Evolutionary conservation across 1,139 yeast genomes (phyloP).

Genomic region (Saccharomyces pastorianus): DNA sequence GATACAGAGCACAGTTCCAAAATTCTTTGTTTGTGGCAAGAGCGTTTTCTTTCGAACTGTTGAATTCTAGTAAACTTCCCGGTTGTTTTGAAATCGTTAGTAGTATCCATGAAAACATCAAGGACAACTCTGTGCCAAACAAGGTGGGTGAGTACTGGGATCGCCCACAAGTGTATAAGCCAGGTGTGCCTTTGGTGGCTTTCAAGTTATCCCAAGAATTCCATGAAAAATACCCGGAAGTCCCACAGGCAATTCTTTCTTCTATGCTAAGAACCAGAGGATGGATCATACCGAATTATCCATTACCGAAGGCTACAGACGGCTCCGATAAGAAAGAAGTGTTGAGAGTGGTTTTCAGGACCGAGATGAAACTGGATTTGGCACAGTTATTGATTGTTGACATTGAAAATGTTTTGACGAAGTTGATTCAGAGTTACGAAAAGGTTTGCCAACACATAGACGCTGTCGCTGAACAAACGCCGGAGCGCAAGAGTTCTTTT

Average conservation of each 20-base stretch:
- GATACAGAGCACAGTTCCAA: slow-evolving; percentile 56
- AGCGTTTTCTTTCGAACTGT: slow-evolving; percentile 20
- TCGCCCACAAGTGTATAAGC: slow-evolving; percentile 38
- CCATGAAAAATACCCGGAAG: slow-evolving; percentile 55
- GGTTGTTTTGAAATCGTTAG: slow-evolving; percentile 68
- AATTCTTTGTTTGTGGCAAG: slow-evolving; percentile 41
- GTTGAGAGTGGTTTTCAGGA: slow-evolving; percentile 76
- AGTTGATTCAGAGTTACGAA: slow-evolving; percentile 41
- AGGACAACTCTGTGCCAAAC: slow-evolving; percentile 12
- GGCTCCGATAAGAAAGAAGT: slow-evolving; percentile 44
- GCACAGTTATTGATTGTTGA: slow-evolving; percentile 66
- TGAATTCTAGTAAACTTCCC: slow-evolving; percentile 45
- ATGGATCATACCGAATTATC: slow-evolving; percentile 86
- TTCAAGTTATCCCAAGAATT: slow-evolving; percentile 63
- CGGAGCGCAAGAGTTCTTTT: slow-evolving; percentile 11
- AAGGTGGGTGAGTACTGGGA: slow-evolving; percentile 18
- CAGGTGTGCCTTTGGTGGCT: slow-evolving; percentile 87
- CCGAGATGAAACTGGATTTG: slow-evolving; percentile 61
- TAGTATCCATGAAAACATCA: slow-evolving; percentile 55
- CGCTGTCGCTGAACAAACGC: slow-evolving; percentile 7
- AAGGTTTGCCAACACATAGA: slow-evolving; percentile 30
- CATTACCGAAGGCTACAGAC: slow-evolving; percentile 55
- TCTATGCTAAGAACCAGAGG: slow-evolving; percentile 71
- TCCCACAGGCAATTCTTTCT: slow-evolving; percentile 78
- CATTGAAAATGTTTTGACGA: slow-evolving; percentile 48